phyloP scores from a whole-genome alignment of 208 protist species.

The Trypanosomatidae sp. region DNA sequence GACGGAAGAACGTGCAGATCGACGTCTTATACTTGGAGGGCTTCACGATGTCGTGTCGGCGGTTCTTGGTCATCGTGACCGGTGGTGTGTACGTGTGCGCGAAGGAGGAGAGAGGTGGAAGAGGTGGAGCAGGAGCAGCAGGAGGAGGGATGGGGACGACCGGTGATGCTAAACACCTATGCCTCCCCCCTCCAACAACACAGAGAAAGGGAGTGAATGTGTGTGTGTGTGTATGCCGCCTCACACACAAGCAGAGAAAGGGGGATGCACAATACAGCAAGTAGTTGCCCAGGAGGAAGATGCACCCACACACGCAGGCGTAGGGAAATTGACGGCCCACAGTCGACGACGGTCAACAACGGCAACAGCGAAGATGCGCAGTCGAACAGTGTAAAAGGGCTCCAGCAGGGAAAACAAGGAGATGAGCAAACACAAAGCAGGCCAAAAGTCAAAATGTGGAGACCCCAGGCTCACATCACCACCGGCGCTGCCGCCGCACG shows the following conservation, averaged over 20 bases:
- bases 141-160: no score
- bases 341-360: neutral
- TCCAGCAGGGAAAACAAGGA: neutral
- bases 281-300: no score
- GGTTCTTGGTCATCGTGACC: constrained; percentile 49
- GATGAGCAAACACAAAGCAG: neutral
- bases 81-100: no score
- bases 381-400: neutral
- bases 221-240: neutral
- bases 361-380: neutral
- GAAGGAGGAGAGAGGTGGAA: neutral
- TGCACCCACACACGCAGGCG: neutral
- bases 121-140: neutral
- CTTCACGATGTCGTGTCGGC: constrained; percentile 82
- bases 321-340: neutral
- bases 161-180: neutral
- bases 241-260: neutral
- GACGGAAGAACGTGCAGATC: constrained; percentile 74
- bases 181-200: neutral
- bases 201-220: no score
- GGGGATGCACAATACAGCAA: neutral
- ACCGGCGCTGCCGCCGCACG: neutral
- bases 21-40: constrained; percentile 86
- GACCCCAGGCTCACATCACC: neutral
- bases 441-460: neutral